phyloP scores from a whole-genome alignment of 2,329 filamentous ascomycete genomes.

The Rutstroemia sp. region DNA sequence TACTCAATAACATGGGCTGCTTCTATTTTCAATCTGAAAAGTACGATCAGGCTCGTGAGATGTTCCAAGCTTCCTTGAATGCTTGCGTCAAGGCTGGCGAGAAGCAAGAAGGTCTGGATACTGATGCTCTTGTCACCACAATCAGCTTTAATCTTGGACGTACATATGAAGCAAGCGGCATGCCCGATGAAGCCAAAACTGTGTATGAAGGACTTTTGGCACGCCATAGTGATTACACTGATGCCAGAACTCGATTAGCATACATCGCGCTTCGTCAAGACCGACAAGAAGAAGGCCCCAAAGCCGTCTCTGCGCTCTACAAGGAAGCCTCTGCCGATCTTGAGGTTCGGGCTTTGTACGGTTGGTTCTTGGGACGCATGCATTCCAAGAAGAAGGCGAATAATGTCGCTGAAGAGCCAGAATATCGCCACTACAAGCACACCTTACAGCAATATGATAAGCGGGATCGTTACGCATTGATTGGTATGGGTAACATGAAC shows the following conservation, averaged over 20 bases:
- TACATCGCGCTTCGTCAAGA: constrained; percentile 81
- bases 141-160: constrained; percentile 95
- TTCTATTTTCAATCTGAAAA: constrained; percentile 89
- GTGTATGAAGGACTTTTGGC: constrained; percentile 82
- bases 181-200: constrained; percentile 75
- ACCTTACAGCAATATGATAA: constrained; percentile 92
- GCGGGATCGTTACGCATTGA: constrained; percentile 93
- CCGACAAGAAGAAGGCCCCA: constrained; percentile 78
- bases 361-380: constrained; percentile 85
- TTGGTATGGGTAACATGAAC: constrained; percentile 90
- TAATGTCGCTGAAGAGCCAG: constrained; percentile 81
- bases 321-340: constrained; percentile 77
- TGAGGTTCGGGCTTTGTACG: constrained; percentile 86
- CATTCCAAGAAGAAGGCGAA: constrained; percentile 71
- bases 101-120: constrained; percentile 69
- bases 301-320: constrained; percentile 78
- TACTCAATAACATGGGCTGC: constrained; percentile 95
- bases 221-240: constrained; percentile 85
- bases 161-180: constrained; percentile 80
- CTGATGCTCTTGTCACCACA: constrained; percentile 85
- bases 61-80: constrained; percentile 87
- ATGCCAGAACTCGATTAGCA: constrained; percentile 79
- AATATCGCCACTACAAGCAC: constrained; percentile 93
- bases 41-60: constrained; percentile 68
- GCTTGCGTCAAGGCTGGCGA: constrained; percentile 78